Conservation (phyloP, 2,329 filamentous ascomycete genomes). For the Tolypocladium sp. region DNA sequence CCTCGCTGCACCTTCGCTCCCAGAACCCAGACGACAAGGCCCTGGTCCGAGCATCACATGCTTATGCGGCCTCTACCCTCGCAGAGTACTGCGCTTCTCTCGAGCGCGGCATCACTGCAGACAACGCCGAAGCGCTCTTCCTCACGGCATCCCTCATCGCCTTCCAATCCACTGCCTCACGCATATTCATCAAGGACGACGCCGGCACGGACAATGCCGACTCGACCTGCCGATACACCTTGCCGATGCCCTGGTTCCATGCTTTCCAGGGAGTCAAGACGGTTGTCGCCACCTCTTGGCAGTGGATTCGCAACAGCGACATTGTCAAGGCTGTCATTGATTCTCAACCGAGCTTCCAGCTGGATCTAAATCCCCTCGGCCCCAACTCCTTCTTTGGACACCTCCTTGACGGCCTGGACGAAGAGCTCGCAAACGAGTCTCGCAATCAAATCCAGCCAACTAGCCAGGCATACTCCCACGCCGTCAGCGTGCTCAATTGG, state of each 20-base stretch:
- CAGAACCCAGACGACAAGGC: constrained; percentile 47
- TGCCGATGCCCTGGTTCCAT: constrained; percentile 58
- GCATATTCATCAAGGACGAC: constrained; percentile 53
- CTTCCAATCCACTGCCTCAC: constrained; percentile 55
- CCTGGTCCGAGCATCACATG: constrained; percentile 53
- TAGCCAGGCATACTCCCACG: constrained; percentile 50
- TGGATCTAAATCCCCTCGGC: constrained; percentile 45
- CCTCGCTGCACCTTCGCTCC: constrained; percentile 53
- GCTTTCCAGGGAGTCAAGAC: constrained; percentile 60
- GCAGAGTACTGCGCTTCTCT: constrained; percentile 50
- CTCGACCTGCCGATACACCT: constrained; percentile 36
- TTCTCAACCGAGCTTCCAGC: constrained; percentile 51
- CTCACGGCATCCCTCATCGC: constrained; percentile 55
- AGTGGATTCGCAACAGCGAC: constrained; percentile 49
- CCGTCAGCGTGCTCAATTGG: constrained; percentile 59
- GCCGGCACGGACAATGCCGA: constrained; percentile 23
- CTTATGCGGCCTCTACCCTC: constrained; percentile 55
- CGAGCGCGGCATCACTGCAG: constrained; percentile 44
- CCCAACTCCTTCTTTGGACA: constrained; percentile 50
- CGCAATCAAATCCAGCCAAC: constrained; percentile 19
- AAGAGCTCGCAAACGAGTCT: constrained; percentile 36
- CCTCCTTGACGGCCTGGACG: constrained; percentile 47
- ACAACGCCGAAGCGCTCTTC: constrained; percentile 55
- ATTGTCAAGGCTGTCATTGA: constrained; percentile 54
- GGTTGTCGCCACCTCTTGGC: constrained; percentile 55